These are phyloP conservation scores for Petunia hybrid DNA, from an alignment of 305 asterid genomes.

Conservation along the genomic window DNA sequence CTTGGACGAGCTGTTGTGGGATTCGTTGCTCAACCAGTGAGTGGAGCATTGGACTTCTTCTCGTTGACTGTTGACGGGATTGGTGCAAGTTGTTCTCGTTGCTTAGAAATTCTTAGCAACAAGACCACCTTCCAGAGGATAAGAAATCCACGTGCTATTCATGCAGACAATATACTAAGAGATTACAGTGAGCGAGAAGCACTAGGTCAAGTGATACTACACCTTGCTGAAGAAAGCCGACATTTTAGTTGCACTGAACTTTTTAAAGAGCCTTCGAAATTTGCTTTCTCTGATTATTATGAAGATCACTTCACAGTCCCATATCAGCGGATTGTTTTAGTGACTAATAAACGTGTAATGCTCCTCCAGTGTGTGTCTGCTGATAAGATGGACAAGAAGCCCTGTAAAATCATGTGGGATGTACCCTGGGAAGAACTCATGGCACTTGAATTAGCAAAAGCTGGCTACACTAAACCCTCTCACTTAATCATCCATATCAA, in stretches of 20 bases:
- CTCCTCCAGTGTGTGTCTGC: slow-evolving; percentile 87
- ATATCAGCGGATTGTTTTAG: slow-evolving; percentile 83
- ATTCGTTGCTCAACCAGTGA: slow-evolving; percentile 89
- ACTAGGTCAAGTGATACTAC: slow-evolving; percentile 93
- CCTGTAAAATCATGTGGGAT: slow-evolving; percentile 99
- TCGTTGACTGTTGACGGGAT: slow-evolving; percentile 97
- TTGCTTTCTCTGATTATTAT: slow-evolving; percentile 90
- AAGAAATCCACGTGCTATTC: slow-evolving; percentile 95
- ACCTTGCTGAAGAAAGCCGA: slow-evolving; percentile 96
- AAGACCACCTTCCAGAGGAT: slow-evolving; percentile 71
- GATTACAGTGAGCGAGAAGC: slow-evolving; percentile 93
- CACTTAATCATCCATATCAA: slow-evolving; percentile 91
- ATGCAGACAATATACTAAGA: slow-evolving; percentile 74
- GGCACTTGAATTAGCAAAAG: slow-evolving; percentile 95
- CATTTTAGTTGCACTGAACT: slow-evolving; percentile 96
- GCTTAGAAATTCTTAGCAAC: slow-evolving; percentile 88
- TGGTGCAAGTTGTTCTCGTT: slow-evolving; percentile 97
- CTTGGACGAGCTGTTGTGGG: slow-evolving; percentile 95
- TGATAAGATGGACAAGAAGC: slow-evolving; percentile 84
- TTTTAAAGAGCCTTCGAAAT: slow-evolving; percentile 98
- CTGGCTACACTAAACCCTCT: slow-evolving; percentile 74
- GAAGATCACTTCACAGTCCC: slow-evolving; percentile 87
- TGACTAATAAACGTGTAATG: slow-evolving; percentile 85
- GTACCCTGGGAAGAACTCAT: slow-evolving; percentile 92
- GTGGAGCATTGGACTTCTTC: slow-evolving; percentile 97